Evolutionary conservation across 2,329 filamentous ascomycete species (phyloP), one percentile per base, ranked within the genome.

Genomic region (Diatrype stigma): DNA sequence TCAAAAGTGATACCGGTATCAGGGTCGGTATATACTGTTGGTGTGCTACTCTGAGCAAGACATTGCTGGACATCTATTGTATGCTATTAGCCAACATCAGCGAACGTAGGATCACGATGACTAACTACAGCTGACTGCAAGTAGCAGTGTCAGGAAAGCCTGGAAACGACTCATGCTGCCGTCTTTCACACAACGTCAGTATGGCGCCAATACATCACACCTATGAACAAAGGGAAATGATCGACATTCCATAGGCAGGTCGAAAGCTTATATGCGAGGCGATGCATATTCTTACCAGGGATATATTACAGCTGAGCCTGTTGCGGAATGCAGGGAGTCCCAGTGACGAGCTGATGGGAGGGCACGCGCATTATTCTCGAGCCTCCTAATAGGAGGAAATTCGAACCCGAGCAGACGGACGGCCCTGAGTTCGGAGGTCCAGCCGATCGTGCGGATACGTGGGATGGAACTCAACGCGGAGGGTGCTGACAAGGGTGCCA

Each of bases 1-100:
- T 58, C 61, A 52, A 66, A 65, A 40, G 63, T 54, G 45, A 67
- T 67, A n/a, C 56, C 57, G 42, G 63, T 63, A 28, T 53, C 60
- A 19, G 63, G 61, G 46, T 67, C 64, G 22, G 63, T 67, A 47
- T 67, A 67, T n/a, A 21, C 40, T 44, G 5, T 54, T 46, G 49
- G 56, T 51, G 17, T 65, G 34, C n/a, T 60, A 52, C 12, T 55
- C 53, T 66, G 63, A 46, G 63, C 64, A 45, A 63, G 47, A 42
- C 60, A 61, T 53, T 59, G 51, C 51, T 57, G 58, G 42, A 66
- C 40, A 52, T 56, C 62, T 65, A 45, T 12, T 40, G 26, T 34
- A 7, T 46, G 42, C 26, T 30, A 46, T 64, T 48, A 64, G 57
- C 42, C 49, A 58, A 21, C 19, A 37, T 28, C 34, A 45, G 45